These are phyloP conservation scores for Agaricus blazei DNA, from an alignment of 768 basidiomycete species.

Conservation along the genomic window DNA sequence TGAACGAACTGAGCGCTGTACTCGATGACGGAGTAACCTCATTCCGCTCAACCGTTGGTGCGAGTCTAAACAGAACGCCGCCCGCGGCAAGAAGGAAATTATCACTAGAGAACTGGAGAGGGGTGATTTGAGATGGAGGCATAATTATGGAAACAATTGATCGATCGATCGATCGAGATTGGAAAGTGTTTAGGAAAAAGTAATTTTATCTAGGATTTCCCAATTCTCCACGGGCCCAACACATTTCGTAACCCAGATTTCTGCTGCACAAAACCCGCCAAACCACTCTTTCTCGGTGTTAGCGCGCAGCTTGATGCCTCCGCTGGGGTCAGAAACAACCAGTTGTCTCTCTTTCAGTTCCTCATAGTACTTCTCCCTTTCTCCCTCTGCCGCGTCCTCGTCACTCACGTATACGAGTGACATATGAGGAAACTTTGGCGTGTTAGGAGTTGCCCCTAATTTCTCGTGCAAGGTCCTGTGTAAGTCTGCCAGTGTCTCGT, in stretches of 20 bases:
- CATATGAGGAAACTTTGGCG: conserved; percentile 65
- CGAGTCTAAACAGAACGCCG: conserved; percentile 30
- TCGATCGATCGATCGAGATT: not conserved
- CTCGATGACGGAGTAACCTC: not conserved
- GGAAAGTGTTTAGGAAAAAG: conserved; percentile 3
- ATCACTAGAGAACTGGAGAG: conserved; percentile 9
- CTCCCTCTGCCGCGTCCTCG: conserved; percentile 45
- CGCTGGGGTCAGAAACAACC: conserved; percentile 12
- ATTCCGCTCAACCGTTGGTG: not conserved
- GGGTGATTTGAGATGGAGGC: not conserved
- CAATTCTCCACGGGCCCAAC: conserved; percentile 57
- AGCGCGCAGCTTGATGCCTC: conserved; percentile 27
- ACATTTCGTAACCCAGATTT: conserved; percentile 59
- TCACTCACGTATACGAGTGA: conserved; percentile 73
- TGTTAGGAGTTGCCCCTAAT: conserved; percentile 34
- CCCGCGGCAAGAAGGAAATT: conserved; percentile 38
- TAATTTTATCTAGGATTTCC: conserved; percentile 38
- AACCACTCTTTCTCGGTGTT: conserved; percentile 30
- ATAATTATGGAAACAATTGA: not conserved
- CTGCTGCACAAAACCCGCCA: conserved; percentile 36
- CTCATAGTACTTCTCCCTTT: conserved; percentile 45
- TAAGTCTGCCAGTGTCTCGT: conserved; percentile 40
- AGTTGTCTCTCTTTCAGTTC: conserved; percentile 27
- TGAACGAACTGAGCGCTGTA: not conserved
- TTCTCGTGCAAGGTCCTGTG: conserved; percentile 41